phyloP scores from a whole-genome alignment of 2,329 filamentous ascomycete genomes.

The Fusarium liriodendri region DNA sequence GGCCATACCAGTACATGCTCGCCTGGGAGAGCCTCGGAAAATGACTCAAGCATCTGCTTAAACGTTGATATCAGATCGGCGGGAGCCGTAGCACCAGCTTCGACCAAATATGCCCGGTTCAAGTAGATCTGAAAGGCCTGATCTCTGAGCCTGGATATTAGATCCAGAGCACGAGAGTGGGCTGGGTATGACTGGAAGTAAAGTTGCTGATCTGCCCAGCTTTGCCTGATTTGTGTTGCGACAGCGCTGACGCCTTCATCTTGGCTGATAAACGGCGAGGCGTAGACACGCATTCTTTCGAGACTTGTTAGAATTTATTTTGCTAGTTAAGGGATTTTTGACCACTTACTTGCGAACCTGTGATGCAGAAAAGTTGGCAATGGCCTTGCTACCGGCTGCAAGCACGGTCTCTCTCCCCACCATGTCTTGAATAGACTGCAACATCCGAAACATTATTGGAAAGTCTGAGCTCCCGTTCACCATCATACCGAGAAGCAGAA shows the following conservation, averaged over 20 bases:
- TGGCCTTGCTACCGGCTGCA: constrained; percentile 11
- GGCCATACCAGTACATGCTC: constrained; percentile 41
- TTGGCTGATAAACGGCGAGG: constrained; percentile 34
- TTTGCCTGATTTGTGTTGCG: constrained; percentile 15
- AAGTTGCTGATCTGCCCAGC: constrained; percentile 65
- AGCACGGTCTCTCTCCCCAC: constrained; percentile 31
- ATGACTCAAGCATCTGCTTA: constrained; percentile 31
- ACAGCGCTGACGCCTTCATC: constrained; percentile 32
- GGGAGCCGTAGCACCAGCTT: constrained; percentile 70
- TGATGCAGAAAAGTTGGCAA: constrained; percentile 27
- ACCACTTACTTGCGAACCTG: constrained; percentile 38
- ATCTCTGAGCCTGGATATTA: constrained; percentile 13
- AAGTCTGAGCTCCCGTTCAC: constrained; percentile 42
- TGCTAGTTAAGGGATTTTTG: no score
- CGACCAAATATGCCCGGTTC: constrained; percentile 7
- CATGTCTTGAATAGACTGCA: constrained; percentile 37
- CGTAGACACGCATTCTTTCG: constrained; percentile 36
- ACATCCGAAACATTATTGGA: constrained; percentile 40
- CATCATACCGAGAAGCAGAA: constrained; percentile 40
- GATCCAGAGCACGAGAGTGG: constrained; percentile 9
- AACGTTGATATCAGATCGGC: constrained; percentile 52
- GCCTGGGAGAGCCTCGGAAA: constrained; percentile 29
- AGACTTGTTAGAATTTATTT: constrained; percentile 60
- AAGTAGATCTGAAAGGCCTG: constrained; percentile 31
- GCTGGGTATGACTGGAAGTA: constrained; percentile 40